Conservation (phyloP, 1,284 basidiomycete species). For the Agroathelia rolfsii region DNA sequence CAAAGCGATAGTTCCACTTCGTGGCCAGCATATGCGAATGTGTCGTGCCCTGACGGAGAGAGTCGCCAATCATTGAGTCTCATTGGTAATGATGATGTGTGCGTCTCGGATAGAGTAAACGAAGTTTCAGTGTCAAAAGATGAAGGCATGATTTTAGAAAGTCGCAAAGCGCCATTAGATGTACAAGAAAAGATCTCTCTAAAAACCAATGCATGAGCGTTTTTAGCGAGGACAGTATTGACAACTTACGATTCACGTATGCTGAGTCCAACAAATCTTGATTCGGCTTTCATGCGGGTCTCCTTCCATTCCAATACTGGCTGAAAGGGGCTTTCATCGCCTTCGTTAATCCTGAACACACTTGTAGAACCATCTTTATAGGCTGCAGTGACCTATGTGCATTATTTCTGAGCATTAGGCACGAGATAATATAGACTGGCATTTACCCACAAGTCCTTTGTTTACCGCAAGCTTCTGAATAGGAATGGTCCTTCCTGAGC, state of each 20-base stretch:
- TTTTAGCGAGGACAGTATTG: background rate
- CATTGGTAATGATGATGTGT: conserved; percentile 41
- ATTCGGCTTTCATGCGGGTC: conserved; percentile 37
- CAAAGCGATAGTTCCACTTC: conserved; percentile 83
- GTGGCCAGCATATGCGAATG: conserved; percentile 78
- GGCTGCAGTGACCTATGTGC: conserved; percentile 59
- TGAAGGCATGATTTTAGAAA: conserved; percentile 25
- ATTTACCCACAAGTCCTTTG: too few species aligned
- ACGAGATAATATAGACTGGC: too few species aligned
- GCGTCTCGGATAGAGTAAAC: conserved; percentile 17
- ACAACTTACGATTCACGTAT: conserved; percentile 32
- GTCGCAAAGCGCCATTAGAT: conserved; percentile 58
- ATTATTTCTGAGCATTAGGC: conserved; percentile 28
- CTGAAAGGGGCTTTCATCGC: conserved; percentile 29
- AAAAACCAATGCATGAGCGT: conserved; percentile 1
- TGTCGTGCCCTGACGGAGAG: conserved; percentile 34
- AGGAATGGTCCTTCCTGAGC: conserved; percentile 24
- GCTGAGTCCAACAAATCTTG: conserved; percentile 53
- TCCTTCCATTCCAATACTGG: conserved; percentile 50
- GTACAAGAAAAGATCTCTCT: conserved; percentile 60
- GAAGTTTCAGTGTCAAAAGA: conserved; percentile 16
- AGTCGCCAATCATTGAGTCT: conserved; percentile 60
- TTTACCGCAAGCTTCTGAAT: conserved; percentile 31
- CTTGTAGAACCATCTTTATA: conserved; percentile 45
- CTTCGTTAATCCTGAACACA: conserved; percentile 31